phyloP scores from a whole-genome alignment of 2,329 filamentous ascomycete species.

The Ophiocordyceps australis region DNA sequence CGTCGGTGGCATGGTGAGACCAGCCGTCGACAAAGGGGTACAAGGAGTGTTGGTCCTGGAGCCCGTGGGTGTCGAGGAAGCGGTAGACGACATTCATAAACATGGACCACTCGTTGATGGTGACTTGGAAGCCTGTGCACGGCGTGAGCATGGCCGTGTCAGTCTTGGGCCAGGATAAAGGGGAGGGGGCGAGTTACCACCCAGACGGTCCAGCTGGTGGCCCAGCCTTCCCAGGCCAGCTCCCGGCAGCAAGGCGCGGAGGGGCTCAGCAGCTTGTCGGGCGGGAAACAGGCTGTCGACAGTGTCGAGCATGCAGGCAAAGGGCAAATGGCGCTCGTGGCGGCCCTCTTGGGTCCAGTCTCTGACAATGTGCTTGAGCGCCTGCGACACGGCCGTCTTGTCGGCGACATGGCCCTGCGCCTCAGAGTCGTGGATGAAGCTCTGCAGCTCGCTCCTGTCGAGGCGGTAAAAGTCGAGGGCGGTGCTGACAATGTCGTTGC shows the following conservation, averaged over 20 bases:
- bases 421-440: constrained; percentile 18
- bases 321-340: constrained; percentile 23
- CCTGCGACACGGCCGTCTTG: constrained; percentile 28
- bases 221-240: constrained; percentile 32
- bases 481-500: constrained; percentile 22
- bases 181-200: constrained; percentile 8
- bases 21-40: constrained; percentile 37
- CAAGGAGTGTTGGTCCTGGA: constrained; percentile 10
- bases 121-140: constrained; percentile 29
- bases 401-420: constrained; percentile 21
- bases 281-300: constrained; percentile 14
- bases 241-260: constrained; percentile 30
- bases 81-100: constrained; percentile 37
- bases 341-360: constrained; percentile 33
- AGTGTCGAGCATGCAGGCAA: constrained; percentile 17
- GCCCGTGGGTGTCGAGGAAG: constrained; percentile 19
- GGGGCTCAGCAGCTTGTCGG: constrained; percentile 1
- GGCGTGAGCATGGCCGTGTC: background rate
- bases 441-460: constrained; percentile 21
- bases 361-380: constrained; percentile 36
- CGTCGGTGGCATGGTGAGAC: constrained; percentile 32
- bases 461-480: constrained; percentile 28
- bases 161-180: background rate
- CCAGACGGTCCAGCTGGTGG: constrained; percentile 26
- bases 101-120: constrained; percentile 37